Base-by-base conservation (phyloP, 2,329 filamentous ascomycete genomes). In the Colletotrichum sp. region DNA sequence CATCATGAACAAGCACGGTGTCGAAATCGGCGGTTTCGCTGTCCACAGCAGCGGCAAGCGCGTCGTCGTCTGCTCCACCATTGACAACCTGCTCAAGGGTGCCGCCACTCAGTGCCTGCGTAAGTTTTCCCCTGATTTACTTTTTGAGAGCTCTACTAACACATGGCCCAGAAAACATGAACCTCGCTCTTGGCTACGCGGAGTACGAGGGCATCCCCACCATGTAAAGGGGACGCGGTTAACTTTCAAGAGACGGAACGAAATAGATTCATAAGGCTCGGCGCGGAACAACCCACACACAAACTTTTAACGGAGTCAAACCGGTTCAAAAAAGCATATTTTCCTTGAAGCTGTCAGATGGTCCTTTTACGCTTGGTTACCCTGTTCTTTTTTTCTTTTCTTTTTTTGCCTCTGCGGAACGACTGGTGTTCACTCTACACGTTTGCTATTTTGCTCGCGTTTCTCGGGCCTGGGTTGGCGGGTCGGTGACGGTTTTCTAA, bases 11-110 rank as follows among this genome's bases (percentile, higher is more conserved):
- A 94, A 93, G 86, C 96, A 98, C 82, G 93, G 94, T 27, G 93
- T 98, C 6, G 96, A 98, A 86, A 95, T 99, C 83, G 97, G 97
- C 73, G 96, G 94, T 0, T 98, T 98, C 80, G 95, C 95, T n/a
- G 95, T 98, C 51, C 93, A 98, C 85, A 95, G 91, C 78, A 92
- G 91, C 27, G 96, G 96, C 72, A 97, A 95, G 90, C 90, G 97
- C 66, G 96, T 97, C 1, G 96, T 98, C n/a, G 91, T 98, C 76
- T 97, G 96, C 81, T 94, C 93, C 21, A 98, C 94, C 4, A 98
- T 98, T 80, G 96, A 98, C 84, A 98, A 98, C 84, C 86, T 98
- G 78, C 89, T 97, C 79, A 98, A 98, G 90, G 96, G 96, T 74
- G 96, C 96, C 68, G 94, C 94, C 8, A 98, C 96, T 13, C 96